Base-by-base conservation (phyloP, 495 filamentous ascomycete species). In the Neurospora cerealis region DNA sequence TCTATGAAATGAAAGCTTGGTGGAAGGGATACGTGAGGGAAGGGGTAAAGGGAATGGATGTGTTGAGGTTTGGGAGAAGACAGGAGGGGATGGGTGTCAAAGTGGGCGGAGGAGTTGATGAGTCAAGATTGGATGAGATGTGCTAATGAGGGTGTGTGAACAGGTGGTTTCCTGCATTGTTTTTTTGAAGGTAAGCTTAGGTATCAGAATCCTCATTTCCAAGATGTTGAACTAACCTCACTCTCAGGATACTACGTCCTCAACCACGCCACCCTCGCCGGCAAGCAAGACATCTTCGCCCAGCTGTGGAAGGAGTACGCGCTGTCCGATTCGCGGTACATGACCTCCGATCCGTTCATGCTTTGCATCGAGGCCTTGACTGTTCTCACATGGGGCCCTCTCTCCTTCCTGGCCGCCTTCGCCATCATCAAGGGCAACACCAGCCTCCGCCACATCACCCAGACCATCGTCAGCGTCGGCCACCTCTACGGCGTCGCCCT, bases 281-380 rank as follows among this genome's bases (percentile, higher is more conserved):
- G 79, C 1, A 83, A 79, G 2, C 83, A 86, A 69, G 74, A 77
- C 37, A 77, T 94, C 1, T 89, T 94, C 54, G 91, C 91, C 1
- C 93, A 96, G 81, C 81, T 96, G 42, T 96, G 93, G 93, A 96
- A 96, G 78, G 93, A 96, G 79, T 96, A 96, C 84, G 87, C 92
- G 8, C 85, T 92, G 44, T 93, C 92, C 21, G 93, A 96, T 81
- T 94, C 92, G 38, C 88, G 93, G 42, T 96, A 96, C 76, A 83
- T 96, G 79, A 93, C 89, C 5, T 88, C 88, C 10, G 91, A 97
- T 77, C 86, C 89, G 1, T 92, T 96, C 79, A 93, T 96, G 73
- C 83, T 96, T 4, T 93, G 92, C 77, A 91, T 97, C 82, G 94
- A 97, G 84, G 89, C 86, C 19, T 88, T 97, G 72, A 97, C 94